phyloP scores from a whole-genome alignment of 768 basidiomycete species.

The Boletus bicolor region DNA sequence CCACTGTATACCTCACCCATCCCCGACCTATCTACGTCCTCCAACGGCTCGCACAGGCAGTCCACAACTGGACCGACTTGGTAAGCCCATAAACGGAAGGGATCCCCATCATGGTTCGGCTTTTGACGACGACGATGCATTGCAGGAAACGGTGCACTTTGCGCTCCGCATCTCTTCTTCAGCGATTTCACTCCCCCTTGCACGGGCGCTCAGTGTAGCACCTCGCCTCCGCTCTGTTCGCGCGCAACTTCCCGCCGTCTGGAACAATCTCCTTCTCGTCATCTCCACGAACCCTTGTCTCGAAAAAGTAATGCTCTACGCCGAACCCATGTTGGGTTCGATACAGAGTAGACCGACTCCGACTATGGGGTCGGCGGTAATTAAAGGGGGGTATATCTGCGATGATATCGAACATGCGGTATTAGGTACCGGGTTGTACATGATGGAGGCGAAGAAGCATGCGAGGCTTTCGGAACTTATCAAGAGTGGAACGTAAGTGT shows the following conservation, averaged over 20 bases:
- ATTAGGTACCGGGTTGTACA: constrained; percentile 51
- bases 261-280: constrained; percentile 53
- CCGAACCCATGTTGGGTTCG: constrained; percentile 21
- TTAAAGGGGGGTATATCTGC: constrained; percentile 7
- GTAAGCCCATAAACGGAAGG: constrained; percentile 35
- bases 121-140: background rate
- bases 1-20: constrained; percentile 53
- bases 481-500: constrained; percentile 47
- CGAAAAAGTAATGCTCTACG: constrained; percentile 42
- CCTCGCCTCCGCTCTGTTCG: constrained; percentile 47
- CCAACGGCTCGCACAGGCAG: constrained; percentile 42
- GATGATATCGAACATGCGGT: constrained; percentile 33
- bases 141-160: constrained; percentile 51
- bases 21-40: constrained; percentile 45
- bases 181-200: constrained; percentile 25
- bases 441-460: constrained; percentile 54
- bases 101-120: background rate
- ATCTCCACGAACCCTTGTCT: constrained; percentile 48
- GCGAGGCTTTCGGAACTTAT: constrained; percentile 51
- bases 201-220: constrained; percentile 38
- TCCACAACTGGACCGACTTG: constrained; percentile 42
- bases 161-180: constrained; percentile 54
- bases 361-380: constrained; percentile 6
- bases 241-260: constrained; percentile 55
- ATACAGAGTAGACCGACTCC: background rate